phyloP scores from a whole-genome alignment of 225 moss, liverwort and hornwort genomes.

The Polytrichum commune region DNA sequence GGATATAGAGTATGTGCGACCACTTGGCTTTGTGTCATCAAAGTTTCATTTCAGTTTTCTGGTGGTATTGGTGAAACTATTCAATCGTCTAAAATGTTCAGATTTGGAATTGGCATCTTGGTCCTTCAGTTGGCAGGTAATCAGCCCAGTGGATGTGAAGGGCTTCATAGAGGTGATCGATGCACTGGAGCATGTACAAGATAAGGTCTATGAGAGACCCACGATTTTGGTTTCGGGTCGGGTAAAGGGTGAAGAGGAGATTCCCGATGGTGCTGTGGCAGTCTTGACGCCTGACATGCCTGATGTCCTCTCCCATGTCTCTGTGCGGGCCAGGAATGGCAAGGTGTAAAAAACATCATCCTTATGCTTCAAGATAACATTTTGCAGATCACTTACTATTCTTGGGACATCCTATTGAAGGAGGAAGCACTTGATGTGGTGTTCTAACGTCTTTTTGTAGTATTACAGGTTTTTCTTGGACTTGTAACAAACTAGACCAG shows the following conservation, averaged over 20 bases:
- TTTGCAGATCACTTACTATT: not conserved
- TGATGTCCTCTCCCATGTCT: slow-evolving; percentile 92
- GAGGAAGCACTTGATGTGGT: no score
- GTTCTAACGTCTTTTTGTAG: no score
- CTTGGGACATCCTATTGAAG: no score
- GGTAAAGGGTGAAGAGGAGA: slow-evolving; percentile 95
- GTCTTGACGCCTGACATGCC: slow-evolving; percentile 99
- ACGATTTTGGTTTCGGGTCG: slow-evolving; percentile 83
- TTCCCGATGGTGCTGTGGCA: slow-evolving; percentile 83
- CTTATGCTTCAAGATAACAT: not conserved
- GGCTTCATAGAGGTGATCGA: slow-evolving; percentile 83
- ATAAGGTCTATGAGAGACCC: slow-evolving; percentile 75
- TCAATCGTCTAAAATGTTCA: no score
- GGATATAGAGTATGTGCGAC: no score
- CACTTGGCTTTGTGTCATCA: no score
- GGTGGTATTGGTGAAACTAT: no score
- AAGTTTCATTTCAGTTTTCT: no score
- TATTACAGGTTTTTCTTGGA: not conserved
- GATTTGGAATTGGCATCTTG: not conserved
- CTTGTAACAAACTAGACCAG: not conserved
- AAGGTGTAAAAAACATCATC: slow-evolving; percentile 42
- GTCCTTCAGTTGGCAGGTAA: slow-evolving; percentile 84
- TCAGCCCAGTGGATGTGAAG: slow-evolving; percentile 83
- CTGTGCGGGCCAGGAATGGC: slow-evolving; percentile 92
- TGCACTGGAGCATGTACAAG: slow-evolving; percentile 80